phyloP scores from a whole-genome alignment of 371 early-diverging fungal species.

The Lichtheimia ramosa region DNA sequence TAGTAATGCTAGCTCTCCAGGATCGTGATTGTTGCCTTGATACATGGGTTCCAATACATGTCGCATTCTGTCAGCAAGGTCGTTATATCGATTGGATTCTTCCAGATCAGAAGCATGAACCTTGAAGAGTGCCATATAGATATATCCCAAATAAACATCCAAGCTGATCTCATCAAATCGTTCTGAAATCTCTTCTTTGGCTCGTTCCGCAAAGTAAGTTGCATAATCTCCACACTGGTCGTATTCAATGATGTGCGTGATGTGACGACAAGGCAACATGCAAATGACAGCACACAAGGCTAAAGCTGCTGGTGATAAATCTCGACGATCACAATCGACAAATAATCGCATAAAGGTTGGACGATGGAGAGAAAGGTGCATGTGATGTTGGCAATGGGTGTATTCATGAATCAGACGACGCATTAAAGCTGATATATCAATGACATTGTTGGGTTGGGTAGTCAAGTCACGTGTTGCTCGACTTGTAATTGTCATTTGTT shows the following conservation, averaged over 20 bases:
- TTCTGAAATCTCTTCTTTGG: slow-evolving; percentile 28
- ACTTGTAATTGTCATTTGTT: neutral
- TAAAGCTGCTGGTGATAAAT: slow-evolving; percentile 28
- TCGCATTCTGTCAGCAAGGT: slow-evolving; percentile 29
- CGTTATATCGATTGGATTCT: slow-evolving; percentile 16
- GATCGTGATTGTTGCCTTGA: neutral
- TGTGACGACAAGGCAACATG: slow-evolving; percentile 29
- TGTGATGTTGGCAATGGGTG: slow-evolving; percentile 25
- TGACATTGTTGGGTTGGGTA: neutral
- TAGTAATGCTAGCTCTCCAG: neutral
- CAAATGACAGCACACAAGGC: slow-evolving; percentile 30
- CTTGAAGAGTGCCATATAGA: slow-evolving; percentile 26
- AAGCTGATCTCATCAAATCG: slow-evolving; percentile 34
- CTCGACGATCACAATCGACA: slow-evolving; percentile 4
- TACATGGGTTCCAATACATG: slow-evolving; percentile 16
- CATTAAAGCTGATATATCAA: slow-evolving; percentile 10
- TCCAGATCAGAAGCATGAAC: slow-evolving; percentile 8
- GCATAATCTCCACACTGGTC: slow-evolving; percentile 19
- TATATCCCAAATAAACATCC: slow-evolving; percentile 25
- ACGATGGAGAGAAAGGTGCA: slow-evolving; percentile 21
- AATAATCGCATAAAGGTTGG: slow-evolving; percentile 21
- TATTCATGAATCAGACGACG: slow-evolving; percentile 27
- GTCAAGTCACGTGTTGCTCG: neutral
- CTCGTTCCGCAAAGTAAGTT: slow-evolving; percentile 29
- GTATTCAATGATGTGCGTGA: slow-evolving; percentile 8